These are phyloP conservation scores for Guillardia theta DNA, from an alignment of 78 protist species.

Conservation along the genomic window DNA sequence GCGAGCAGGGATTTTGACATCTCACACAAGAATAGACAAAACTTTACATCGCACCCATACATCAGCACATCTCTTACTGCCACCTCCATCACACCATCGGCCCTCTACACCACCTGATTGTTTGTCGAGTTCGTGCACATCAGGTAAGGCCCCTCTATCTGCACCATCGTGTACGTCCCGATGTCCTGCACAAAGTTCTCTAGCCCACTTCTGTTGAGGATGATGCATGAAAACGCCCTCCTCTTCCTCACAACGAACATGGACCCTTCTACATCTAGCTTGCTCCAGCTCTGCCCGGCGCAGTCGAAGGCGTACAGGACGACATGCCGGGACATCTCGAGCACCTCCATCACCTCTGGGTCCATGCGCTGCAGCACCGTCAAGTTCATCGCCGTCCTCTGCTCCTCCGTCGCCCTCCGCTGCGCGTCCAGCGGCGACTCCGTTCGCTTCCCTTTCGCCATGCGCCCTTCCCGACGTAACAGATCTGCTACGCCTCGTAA, in stretches of 20 bases:
- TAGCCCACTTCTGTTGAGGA: background rate
- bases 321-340: background rate
- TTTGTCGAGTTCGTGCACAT: background rate
- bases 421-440: too few relatives aligned
- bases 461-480: too few relatives aligned
- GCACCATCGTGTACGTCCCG: background rate
- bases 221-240: background rate
- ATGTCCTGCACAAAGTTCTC: background rate
- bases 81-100: too few relatives aligned
- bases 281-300: background rate
- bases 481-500: too few relatives aligned
- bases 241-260: background rate
- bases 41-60: too few relatives aligned
- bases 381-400: background rate
- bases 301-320: background rate
- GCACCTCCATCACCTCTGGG: background rate
- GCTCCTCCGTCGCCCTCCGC: background rate
- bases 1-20: too few relatives aligned
- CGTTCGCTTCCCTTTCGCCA: too few relatives aligned
- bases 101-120: too few relatives aligned
- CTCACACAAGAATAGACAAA: too few relatives aligned
- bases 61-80: too few relatives aligned
- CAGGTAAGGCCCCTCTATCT: background rate
- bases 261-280: background rate
- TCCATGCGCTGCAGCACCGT: background rate